Conservation (phyloP, 1,284 basidiomycete species). For the Tilletia walkeri region DNA sequence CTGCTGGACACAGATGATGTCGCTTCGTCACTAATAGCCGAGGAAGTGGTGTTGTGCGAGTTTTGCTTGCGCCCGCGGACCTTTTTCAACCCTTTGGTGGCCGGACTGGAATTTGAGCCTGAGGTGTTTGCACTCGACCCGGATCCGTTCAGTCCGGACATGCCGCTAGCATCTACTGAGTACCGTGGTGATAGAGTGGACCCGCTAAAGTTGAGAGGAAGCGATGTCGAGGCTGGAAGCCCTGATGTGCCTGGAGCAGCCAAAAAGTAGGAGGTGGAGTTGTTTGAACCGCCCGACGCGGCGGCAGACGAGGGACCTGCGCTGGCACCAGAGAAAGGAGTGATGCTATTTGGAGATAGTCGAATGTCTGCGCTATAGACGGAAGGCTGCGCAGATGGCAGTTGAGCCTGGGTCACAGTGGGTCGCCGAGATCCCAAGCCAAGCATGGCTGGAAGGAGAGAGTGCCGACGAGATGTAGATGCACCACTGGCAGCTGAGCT, state of each 20-base stretch:
- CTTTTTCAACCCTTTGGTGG: slow-evolving; percentile 27
- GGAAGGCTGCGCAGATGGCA: neutral
- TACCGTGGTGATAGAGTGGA: neutral
- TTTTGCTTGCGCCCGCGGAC: slow-evolving; percentile 29
- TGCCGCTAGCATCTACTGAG: neutral
- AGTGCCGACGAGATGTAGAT: neutral
- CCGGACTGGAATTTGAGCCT: slow-evolving; percentile 26
- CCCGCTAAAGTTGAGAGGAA: neutral
- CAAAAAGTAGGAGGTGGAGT: neutral
- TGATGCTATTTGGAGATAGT: too few species aligned
- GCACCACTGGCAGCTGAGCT: neutral
- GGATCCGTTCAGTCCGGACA: too few species aligned
- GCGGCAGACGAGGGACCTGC: neutral
- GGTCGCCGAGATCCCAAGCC: neutral
- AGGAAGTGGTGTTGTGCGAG: neutral
- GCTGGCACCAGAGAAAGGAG: neutral
- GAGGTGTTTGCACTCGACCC: neutral
- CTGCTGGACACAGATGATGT: neutral
- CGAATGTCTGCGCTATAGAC: neutral
- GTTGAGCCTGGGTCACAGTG: neutral
- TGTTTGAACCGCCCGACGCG: neutral
- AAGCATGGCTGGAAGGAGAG: slow-evolving; percentile 14
- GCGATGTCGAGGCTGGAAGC: neutral
- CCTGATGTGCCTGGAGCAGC: slow-evolving; percentile 22
- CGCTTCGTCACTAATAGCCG: neutral